A percentile compares a stretch with the other conserved stretches of the same genome.
Evolutionary conservation across 2,329 filamentous ascomycete genomes (phyloP).

Genomic region (Pseudogymnoascus sp.): DNA sequence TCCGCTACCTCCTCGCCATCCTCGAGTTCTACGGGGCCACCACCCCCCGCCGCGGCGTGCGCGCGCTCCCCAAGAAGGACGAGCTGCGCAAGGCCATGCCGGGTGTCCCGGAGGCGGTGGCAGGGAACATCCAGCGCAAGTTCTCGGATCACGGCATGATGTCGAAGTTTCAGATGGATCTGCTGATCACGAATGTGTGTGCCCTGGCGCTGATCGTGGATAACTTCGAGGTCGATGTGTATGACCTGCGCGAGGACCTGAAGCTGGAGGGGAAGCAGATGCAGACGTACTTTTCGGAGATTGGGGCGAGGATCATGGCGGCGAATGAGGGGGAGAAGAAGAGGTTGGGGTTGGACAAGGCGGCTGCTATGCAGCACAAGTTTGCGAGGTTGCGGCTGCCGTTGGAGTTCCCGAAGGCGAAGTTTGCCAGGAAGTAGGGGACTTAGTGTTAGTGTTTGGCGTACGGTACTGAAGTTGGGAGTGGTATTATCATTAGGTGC

Average conservation of each 20-base stretch:
- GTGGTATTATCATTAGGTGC: not conserved
- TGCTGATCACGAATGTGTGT: conserved; percentile 65
- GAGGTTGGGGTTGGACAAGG: conserved; percentile 52
- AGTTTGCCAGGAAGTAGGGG: conserved; percentile 20
- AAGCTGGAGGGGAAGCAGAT: conserved; percentile 64
- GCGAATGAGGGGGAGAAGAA: conserved; percentile 39
- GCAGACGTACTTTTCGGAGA: conserved; percentile 64
- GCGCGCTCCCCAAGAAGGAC: conserved; percentile 50
- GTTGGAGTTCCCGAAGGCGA: conserved; percentile 66
- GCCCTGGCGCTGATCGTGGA: conserved; percentile 64
- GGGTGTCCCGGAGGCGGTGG: conserved; percentile 51
- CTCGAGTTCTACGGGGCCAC: conserved; percentile 44
- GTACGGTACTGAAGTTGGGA: not conserved
- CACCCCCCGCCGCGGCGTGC: conserved; percentile 38
- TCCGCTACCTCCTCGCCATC: conserved; percentile 53
- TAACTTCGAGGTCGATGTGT: conserved; percentile 64
- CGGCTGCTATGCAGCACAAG: conserved; percentile 50
- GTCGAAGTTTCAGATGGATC: conserved; percentile 63
- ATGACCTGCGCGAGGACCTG: conserved; percentile 62
- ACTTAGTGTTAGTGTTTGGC: not conserved
- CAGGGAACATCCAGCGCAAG: conserved; percentile 59
- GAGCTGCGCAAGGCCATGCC: conserved; percentile 51
- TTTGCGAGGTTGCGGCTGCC: conserved; percentile 70
- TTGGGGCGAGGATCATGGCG: conserved; percentile 56
- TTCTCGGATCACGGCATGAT: conserved; percentile 59